Evolutionary conservation across 352 stramenopile genomes (phyloP), one percentile per base, ranked within the genome.

Genomic region (Pelagophyceae sp.): DNA sequence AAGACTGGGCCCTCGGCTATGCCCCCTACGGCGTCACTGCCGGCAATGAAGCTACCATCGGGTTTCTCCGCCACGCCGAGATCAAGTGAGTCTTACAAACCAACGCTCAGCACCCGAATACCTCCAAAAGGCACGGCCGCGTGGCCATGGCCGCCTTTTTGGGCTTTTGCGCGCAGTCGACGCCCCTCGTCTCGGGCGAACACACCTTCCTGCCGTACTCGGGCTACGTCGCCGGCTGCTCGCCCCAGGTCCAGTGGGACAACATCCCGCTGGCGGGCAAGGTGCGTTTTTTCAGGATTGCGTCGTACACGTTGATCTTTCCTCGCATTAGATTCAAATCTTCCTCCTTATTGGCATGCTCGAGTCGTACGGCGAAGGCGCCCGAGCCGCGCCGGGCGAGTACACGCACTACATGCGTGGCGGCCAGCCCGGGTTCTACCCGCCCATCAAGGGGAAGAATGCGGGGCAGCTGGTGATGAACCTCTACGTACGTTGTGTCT

Each of bases 11-110:
- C n/a, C n/a, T n/a, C n/a, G n/a, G n/a, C n/a, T n/a, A n/a, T n/a
- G n/a, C n/a, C n/a, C n/a, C n/a, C n/a, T n/a, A n/a, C n/a, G n/a
- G n/a, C n/a, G n/a, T n/a, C n/a, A n/a, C n/a, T n/a, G n/a, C n/a
- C 31, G 78, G 79, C 23, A 85, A 88, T 61, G 81, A 87, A 72
- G 82, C 75, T 20, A 86, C 79, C 61, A 87, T 88, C 69, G 77
- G 79, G 29, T 83, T 82, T 54, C 82, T 86, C 70, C 77, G 84
- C 77, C 80, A 85, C 67, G 77, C 84, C 63, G 85, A 89, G 70
- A 80, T 89, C 61, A 80, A 80, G n/a, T n/a, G n/a, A n/a, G n/a
- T n/a, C n/a, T n/a, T n/a, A n/a, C n/a, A n/a, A 40, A 78, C 63
- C n/a, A n/a, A n/a, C n/a, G n/a, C n/a, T n/a, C n/a, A n/a, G n/a